Evolutionary conservation across 768 basidiomycete genomes (phyloP), one percentile per base, ranked within the genome.

Genomic region (Suillus weaverae): DNA sequence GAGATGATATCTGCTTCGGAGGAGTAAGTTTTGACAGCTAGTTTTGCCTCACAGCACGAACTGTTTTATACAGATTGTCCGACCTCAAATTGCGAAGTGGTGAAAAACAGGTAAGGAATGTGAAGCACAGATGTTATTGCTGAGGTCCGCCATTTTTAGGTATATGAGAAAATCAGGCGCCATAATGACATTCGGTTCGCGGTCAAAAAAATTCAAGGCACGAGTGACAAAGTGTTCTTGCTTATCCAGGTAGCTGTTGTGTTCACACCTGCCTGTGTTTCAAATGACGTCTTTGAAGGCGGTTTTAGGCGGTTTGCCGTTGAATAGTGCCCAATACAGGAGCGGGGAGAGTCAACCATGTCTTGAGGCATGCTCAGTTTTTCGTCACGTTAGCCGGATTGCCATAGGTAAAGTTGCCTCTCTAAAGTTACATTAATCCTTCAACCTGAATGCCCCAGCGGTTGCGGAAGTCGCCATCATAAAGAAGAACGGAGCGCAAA

Each of bases 141-240:
- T 41, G 30, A 59, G 18, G 6, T 41, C 6, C 64, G 39, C 4
- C 32, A 6, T 48, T 57, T 53, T 26, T 54, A 85, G 81, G 77
- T 81, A 66, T 89, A 87, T 68, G 92, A 92, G 72, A 89, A 84
- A 70, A 81, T 95, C 51, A 82, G 86, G 62, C 81, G 78, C 57
- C 87, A 92, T 63, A 80, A 81, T n/a, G 94, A 94, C 66, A 91
- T 96, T 64, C 88, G 94, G 2, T 97, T 86, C 74, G 82, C 86
- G 51, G 74, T 90, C 5, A 88, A 87, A 75, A 92, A 88, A 67
- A 77, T 89, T 5, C 89, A 89, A 53, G 88, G 83, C 67, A 83
- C 89, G 0, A 75, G 81, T 4, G 93, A 97, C 73, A 97, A 97
- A 73, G 83, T 92, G 11, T 88, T 92, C 73, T 72, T 96, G 7